Base-by-base conservation (phyloP, 495 filamentous ascomycete genomes). In the Cairneyella variabilis region DNA sequence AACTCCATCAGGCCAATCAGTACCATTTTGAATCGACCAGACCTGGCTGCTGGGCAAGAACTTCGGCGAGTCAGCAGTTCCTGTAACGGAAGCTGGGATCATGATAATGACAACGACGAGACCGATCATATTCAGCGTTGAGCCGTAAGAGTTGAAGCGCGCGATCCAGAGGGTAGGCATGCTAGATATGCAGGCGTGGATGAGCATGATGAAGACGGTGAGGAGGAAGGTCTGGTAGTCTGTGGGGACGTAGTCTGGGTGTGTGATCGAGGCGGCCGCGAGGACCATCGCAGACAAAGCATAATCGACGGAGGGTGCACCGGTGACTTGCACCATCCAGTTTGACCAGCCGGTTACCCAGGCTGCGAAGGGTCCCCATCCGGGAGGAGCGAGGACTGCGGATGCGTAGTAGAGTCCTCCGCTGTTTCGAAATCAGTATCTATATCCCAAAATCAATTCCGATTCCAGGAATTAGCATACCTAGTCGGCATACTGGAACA, bases 341-440 rank as follows among this genome's bases (percentile, higher is more conserved):
- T 88, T 89, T 41, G 82, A 85, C 87, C 87, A 90, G 7, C 83
- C 83, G 2, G 83, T 85, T 27, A 85, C 69, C 83, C 83, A 91
- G 10, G 87, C 85, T 4, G 86, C 87, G 25, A 88, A 75, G 16
- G 87, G 87, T 3, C 87, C 87, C 60, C 80, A 89, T 48, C 84
- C 84, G 7, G 83, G 82, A 32, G 85, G 86, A 21, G 87, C 87
- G n/a, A 91, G 78, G 0, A 90, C 87, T 3, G 87, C 86, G 22
- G 86, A 73, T 18, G 87, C 85, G 64, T 91, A 91, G 63, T 91
- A 91, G 30, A 91, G 74, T 42, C 87, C 87, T 34, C 87, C 87
- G 62, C 83, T 84, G 34, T 58, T 56, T 20, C 27, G n/a, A n/a
- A 32, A 34, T 28, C 11, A 27, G 23, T 27, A 47, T 27, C 44